Evolutionary conservation across 2,329 filamentous ascomycete genomes (phyloP).

Genomic region (Raffaelea deltoideospora): DNA sequence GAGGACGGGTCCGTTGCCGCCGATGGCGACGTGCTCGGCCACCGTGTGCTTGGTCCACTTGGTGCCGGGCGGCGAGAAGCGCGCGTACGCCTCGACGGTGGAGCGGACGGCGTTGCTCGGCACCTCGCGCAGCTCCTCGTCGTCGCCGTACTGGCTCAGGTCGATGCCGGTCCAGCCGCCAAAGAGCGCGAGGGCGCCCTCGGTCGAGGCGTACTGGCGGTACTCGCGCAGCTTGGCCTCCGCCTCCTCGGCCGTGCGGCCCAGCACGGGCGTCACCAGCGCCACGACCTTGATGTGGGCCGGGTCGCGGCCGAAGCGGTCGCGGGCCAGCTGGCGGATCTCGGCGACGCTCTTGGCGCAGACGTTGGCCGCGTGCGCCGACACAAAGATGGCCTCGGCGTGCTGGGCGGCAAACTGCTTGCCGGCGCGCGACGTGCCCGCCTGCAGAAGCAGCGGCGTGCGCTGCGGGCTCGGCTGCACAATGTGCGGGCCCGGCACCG

Average conservation of each 20-base stretch:
- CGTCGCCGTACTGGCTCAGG: slow-evolving; percentile 18
- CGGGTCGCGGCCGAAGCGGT: slow-evolving; percentile 15
- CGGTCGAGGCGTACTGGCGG: slow-evolving; percentile 16
- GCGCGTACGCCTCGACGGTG: slow-evolving; percentile 9
- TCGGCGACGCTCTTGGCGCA: slow-evolving; percentile 2
- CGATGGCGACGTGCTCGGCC: slow-evolving; percentile 30
- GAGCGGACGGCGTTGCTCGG: slow-evolving; percentile 23
- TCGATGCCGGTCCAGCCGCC: slow-evolving; percentile 13
- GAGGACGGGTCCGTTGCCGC: slow-evolving; percentile 16
- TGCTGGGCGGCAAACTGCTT: slow-evolving; percentile 10
- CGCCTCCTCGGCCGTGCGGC: slow-evolving; percentile 8
- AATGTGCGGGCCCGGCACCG: slow-evolving; percentile 1
- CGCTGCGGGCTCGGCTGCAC: slow-evolving; percentile 4
- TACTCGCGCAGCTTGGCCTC: slow-evolving; percentile 7
- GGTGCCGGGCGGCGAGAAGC: slow-evolving; percentile 11
- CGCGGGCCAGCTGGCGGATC: slow-evolving; percentile 5
- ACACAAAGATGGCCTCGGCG: slow-evolving; percentile 11
- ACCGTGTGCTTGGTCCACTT: slow-evolving; percentile 63
- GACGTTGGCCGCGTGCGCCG: slow-evolving; percentile 7
- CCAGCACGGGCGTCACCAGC: slow-evolving; percentile 8
- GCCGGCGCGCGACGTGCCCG: slow-evolving; percentile 10
- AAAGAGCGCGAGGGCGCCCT: slow-evolving; percentile 12
- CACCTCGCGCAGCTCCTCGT: slow-evolving; percentile 22
- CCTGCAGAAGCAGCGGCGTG: slow-evolving; percentile 11
- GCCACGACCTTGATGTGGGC: slow-evolving; percentile 11